phyloP scores from a whole-genome alignment of 1,139 yeast species.

The Kodamaea sp. region DNA sequence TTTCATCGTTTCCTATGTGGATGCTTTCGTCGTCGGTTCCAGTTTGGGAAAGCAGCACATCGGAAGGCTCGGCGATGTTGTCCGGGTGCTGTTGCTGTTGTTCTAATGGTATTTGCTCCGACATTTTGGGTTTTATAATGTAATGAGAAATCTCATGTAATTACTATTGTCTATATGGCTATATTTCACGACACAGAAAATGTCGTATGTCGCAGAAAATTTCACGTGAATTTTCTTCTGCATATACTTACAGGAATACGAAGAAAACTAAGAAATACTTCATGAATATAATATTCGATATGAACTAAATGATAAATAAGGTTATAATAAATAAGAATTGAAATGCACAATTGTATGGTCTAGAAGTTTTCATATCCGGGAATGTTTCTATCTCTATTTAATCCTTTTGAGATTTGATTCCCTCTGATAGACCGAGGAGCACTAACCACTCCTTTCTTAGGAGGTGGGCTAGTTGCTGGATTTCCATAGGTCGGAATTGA shows the following conservation, averaged over 20 bases:
- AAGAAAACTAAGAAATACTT: too few relatives aligned
- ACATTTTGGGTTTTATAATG: conserved; percentile 11
- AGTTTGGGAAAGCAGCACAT: conserved; percentile 5
- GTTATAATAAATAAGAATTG: neutral
- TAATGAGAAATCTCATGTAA: too few relatives aligned
- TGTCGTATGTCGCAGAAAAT: too few relatives aligned
- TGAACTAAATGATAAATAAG: neutral
- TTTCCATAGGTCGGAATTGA: conserved; percentile 6
- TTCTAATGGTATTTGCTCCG: conserved; percentile 11
- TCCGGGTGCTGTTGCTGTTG: conserved; percentile 17
- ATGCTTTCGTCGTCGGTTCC: conserved; percentile 7
- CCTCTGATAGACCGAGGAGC: conserved; percentile 28
- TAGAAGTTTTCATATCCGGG: conserved; percentile 20
- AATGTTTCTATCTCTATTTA: conserved; percentile 37
- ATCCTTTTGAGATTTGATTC: conserved; percentile 22
- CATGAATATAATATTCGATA: too few relatives aligned
- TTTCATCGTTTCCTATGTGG: conserved; percentile 7
- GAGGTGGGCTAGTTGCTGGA: neutral
- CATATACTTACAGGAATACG: too few relatives aligned
- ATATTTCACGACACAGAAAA: too few relatives aligned
- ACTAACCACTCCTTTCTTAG: conserved; percentile 9
- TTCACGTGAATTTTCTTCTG: too few relatives aligned
- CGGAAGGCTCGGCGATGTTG: conserved; percentile 3
- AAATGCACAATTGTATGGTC: neutral
- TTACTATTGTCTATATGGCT: too few relatives aligned